A percentile compares a stretch with the other conserved stretches of the same genome.
These are phyloP conservation scores for Microcera coccophila DNA, from an alignment of 2,329 filamentous ascomycete genomes.

Conservation along the genomic window DNA sequence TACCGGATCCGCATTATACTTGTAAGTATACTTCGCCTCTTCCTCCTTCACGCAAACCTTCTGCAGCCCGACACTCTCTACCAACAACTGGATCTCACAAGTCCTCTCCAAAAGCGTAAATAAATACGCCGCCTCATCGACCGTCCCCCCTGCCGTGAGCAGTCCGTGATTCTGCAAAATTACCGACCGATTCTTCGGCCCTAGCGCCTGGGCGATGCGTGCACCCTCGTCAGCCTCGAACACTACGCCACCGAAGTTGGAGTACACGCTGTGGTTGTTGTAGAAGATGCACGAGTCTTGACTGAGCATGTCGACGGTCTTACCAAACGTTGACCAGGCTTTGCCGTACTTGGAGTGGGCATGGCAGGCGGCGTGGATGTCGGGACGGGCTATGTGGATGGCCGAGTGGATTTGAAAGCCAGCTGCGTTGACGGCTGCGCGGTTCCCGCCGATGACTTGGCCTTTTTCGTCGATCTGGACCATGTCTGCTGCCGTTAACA, in stretches of 20 bases:
- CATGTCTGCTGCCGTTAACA: conserved; percentile 60
- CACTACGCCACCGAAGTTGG: conserved; percentile 60
- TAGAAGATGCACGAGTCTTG: conserved; percentile 58
- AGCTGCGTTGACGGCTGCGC: conserved; percentile 52
- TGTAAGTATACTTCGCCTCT: conserved; percentile 38
- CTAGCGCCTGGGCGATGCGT: conserved; percentile 55
- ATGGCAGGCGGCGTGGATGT: conserved; percentile 60
- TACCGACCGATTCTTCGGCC: conserved; percentile 46
- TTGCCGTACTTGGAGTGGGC: conserved; percentile 56
- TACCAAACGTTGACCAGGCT: conserved; percentile 58
- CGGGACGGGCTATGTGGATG: conserved; percentile 55
- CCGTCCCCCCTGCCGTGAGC: conserved; percentile 58
- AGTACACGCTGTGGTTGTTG: conserved; percentile 54
- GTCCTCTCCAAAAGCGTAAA: conserved; percentile 40
- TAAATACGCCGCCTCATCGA: conserved; percentile 64
- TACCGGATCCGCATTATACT: conserved; percentile 30
- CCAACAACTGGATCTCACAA: conserved; percentile 33
- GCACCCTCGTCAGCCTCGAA: conserved; percentile 58
- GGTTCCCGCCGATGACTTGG: conserved; percentile 57
- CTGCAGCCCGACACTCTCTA: conserved; percentile 25
- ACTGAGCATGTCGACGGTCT: conserved; percentile 58
- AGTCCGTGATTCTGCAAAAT: conserved; percentile 64
- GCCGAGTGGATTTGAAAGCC: conserved; percentile 62
- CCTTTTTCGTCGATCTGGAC: conserved; percentile 58
- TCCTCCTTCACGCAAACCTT: conserved; percentile 34